Evolutionary conservation across 1,284 basidiomycete species (phyloP).

Genomic region (Cryptococcus amylolentus): DNA sequence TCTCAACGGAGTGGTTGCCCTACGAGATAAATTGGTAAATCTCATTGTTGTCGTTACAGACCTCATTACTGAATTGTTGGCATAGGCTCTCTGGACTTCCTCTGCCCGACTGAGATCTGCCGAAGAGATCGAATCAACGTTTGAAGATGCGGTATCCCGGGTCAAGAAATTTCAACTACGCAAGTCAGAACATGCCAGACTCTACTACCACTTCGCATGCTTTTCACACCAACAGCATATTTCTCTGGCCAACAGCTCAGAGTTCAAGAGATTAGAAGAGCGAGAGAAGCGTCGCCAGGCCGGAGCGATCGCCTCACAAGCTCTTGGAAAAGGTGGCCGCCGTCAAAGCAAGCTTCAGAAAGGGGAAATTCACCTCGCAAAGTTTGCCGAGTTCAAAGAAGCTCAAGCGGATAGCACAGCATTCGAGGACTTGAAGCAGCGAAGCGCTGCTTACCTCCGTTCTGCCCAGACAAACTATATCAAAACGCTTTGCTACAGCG

Average conservation of each 20-base stretch:
- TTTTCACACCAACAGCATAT: constrained; percentile 87
- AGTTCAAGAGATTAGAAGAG: constrained; percentile 65
- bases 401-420: constrained; percentile 28
- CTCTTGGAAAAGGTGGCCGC: not conserved
- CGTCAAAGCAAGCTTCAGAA: not conserved
- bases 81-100: constrained; percentile 81
- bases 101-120: constrained; percentile 81
- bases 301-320: not conserved
- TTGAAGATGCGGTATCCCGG: constrained; percentile 47
- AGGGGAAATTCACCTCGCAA: too few relatives aligned
- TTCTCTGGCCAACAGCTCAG: constrained; percentile 64
- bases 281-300: constrained; percentile 46
- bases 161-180: constrained; percentile 10
- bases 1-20: constrained; percentile 15
- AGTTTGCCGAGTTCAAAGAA: not conserved
- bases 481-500: constrained; percentile 63
- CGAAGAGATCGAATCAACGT: constrained; percentile 69
- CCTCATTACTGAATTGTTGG: not conserved
- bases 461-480: constrained; percentile 82
- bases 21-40: constrained; percentile 59
- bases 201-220: constrained; percentile 77
- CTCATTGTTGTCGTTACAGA: not conserved
- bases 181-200: constrained; percentile 55
- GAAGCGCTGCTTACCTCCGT: constrained; percentile 57
- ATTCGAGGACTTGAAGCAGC: constrained; percentile 58